Evolutionary conservation across 768 basidiomycete species (phyloP).

Genomic region (Boletus insuetus): DNA sequence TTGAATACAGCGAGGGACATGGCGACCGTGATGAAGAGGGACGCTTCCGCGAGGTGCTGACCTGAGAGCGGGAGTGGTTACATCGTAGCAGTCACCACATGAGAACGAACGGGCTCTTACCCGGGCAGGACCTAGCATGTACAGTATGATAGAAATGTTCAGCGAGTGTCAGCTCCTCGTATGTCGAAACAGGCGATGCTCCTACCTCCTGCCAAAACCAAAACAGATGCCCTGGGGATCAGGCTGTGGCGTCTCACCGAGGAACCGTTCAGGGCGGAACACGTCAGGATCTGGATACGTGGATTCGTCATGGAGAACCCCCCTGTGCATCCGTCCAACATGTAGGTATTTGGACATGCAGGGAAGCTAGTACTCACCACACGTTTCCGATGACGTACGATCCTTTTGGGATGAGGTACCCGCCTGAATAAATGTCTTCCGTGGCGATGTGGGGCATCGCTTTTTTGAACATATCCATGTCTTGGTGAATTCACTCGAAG

Average conservation of each 20-base stretch:
- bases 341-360: background rate
- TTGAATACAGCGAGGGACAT: constrained; percentile 47
- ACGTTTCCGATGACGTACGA: constrained; percentile 18
- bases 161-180: no score
- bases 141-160: no score
- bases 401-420: constrained; percentile 24
- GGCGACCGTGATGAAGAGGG: constrained; percentile 27
- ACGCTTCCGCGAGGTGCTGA: constrained; percentile 26
- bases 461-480: background rate
- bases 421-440: constrained; percentile 19
- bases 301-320: constrained; percentile 48
- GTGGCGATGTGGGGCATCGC: constrained; percentile 13
- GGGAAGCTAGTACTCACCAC: constrained; percentile 19
- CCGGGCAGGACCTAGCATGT: constrained; percentile 18
- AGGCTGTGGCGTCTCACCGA: constrained; percentile 19
- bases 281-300: constrained; percentile 32
- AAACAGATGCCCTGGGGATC: constrained; percentile 20
- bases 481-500: constrained; percentile 1
- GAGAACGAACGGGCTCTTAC: background rate
- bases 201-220: constrained; percentile 32
- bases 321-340: constrained; percentile 34
- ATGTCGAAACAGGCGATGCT: no score
- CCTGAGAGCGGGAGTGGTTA: constrained; percentile 14
- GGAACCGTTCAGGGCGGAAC: constrained; percentile 37
- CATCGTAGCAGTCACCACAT: no score